Evolutionary conservation across 768 basidiomycete genomes (phyloP).

Genomic region (Coprinopsis marcescibilis): DNA sequence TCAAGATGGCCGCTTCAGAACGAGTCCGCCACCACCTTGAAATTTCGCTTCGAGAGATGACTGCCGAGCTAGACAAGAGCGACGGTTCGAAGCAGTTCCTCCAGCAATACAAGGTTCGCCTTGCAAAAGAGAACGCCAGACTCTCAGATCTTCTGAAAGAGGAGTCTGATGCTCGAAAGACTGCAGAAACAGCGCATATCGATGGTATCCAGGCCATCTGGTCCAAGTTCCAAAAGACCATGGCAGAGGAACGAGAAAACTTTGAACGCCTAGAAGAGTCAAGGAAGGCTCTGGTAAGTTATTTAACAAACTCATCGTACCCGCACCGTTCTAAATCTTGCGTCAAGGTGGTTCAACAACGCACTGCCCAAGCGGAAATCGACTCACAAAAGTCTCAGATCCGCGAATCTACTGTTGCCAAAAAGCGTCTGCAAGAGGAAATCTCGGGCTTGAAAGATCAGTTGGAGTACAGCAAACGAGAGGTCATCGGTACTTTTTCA

Average conservation of each 20-base stretch:
- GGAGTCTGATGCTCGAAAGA: slow-evolving; percentile 56
- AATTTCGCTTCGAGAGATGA: slow-evolving; percentile 51
- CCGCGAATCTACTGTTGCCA: slow-evolving; percentile 50
- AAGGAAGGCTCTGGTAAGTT: slow-evolving; percentile 58
- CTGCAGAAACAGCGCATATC: slow-evolving; percentile 56
- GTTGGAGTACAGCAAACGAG: slow-evolving; percentile 53
- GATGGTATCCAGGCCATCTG: slow-evolving; percentile 63
- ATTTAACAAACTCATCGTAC: background rate
- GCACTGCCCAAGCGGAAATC: slow-evolving; percentile 56
- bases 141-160: slow-evolving; percentile 53
- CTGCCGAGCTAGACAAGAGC: slow-evolving; percentile 53
- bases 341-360: slow-evolving; percentile 58
- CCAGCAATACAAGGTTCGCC: slow-evolving; percentile 48
- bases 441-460: slow-evolving; percentile 47
- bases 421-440: slow-evolving; percentile 55
- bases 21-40: slow-evolving; percentile 63
- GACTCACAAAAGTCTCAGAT: slow-evolving; percentile 60
- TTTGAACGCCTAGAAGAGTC: slow-evolving; percentile 65
- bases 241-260: slow-evolving; percentile 53
- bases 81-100: slow-evolving; percentile 64
- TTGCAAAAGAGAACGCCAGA: slow-evolving; percentile 52
- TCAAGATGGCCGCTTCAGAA: slow-evolving; percentile 63
- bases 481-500: slow-evolving; percentile 44
- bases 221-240: slow-evolving; percentile 57
- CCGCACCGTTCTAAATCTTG: background rate